Evolutionary conservation across 345 rosid species (phyloP).

Genomic region (Salix exigua): DNA sequence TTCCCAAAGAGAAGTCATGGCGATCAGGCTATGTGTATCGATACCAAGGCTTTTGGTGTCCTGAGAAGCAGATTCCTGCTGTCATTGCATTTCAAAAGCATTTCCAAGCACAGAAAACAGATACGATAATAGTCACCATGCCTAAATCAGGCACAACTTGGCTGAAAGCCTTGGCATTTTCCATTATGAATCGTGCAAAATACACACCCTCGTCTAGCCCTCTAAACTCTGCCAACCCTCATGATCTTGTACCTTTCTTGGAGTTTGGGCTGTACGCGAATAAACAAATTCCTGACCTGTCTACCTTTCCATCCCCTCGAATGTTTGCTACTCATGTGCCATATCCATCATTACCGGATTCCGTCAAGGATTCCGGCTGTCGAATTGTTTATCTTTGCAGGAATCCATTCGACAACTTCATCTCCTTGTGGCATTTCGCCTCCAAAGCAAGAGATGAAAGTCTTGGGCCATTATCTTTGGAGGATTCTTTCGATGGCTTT

Average conservation of each 20-base stretch:
- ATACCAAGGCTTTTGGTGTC: constrained; percentile 82
- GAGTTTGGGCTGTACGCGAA: constrained; percentile 25
- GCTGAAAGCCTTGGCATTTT: constrained; percentile 36
- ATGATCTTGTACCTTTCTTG: constrained; percentile 38
- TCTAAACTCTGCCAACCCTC: constrained; percentile 33
- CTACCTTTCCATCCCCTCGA: constrained; percentile 7
- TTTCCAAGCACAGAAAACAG: constrained; percentile 24
- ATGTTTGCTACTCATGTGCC: constrained; percentile 24
- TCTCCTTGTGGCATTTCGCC: constrained; percentile 22
- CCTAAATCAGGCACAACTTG: constrained; percentile 51
- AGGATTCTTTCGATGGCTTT: constrained; percentile 33
- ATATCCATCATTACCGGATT: constrained; percentile 1
- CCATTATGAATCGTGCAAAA: constrained; percentile 22
- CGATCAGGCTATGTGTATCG: constrained; percentile 49
- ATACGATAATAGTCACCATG: constrained; percentile 28
- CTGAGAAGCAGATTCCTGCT: constrained; percentile 54
- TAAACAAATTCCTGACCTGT: constrained; percentile 7
- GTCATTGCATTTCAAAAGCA: constrained; percentile 36
- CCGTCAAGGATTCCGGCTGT: constrained; percentile 9
- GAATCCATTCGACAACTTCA: constrained; percentile 26
- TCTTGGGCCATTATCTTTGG: constrained; percentile 10
- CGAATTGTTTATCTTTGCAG: constrained; percentile 17
- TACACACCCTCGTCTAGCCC: constrained; percentile 13
- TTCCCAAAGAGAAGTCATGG: constrained; percentile 67
- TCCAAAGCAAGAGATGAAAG: constrained; percentile 12